Evolutionary conservation across 2,329 filamentous ascomycete species (phyloP), one percentile per base, ranked within the genome.

Genomic region (Tympanopsis confertula): DNA sequence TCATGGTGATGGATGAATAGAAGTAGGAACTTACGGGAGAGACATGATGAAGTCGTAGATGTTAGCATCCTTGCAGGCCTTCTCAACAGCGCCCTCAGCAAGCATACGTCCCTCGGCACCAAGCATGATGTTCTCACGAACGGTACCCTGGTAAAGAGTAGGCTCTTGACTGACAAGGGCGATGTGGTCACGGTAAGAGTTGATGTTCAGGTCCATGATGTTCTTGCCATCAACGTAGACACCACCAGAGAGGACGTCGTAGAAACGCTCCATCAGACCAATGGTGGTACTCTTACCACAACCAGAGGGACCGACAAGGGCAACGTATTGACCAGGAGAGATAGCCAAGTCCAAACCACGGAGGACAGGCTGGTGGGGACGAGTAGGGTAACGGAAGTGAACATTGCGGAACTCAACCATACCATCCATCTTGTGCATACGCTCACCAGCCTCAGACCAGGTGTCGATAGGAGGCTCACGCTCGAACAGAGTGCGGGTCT

Each of bases 241-340:
- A 13, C 78, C 78, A 12, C 91, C 91, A 0, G 75, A 70, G 0
- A 91, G 69, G 0, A 88, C 85, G 49, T 96, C 87, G 54, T 96
- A 96, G 64, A 96, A 96, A 22, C 91, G 82, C 56, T 96, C 89
- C 20, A 96, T 66, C 3, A 96, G 69, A 3, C 86, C 83, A 53
- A 96, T 94, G 0, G 88, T 93, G 0, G 91, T 96, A 36, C 79
- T 86, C 65, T 98, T 96, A 41, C 91, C 91, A 52, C 88, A 94
- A 3, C 91, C 89, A 35, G 83, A 91, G 0, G 89, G 82, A n/a
- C 91, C 91, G 5, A 96, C 91, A 2, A 96, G 72, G 0, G 89
- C 91, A 5, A 89, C 72, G 49, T 89, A 91, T 53, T 89, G 83
- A 3, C 85, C 86, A 0, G 84, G 83, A 19, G 78, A 74, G 30